Conservation (phyloP, 2,329 filamentous ascomycete genomes). For the Botrytis hyacinthi region DNA sequence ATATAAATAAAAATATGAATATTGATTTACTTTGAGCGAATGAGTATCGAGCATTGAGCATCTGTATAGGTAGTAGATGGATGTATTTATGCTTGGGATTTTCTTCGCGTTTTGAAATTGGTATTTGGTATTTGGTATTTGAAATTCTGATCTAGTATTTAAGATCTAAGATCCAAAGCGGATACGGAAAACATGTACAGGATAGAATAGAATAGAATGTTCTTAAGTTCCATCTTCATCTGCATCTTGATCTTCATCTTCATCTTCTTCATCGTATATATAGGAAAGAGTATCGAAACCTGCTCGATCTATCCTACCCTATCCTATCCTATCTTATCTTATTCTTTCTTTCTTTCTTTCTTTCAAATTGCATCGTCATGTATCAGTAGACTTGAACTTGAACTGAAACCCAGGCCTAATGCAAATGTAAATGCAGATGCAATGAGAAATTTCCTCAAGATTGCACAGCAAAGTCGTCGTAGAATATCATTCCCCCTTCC, state of each 20-base stretch:
- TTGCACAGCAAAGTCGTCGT: neutral
- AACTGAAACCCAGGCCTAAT: neutral
- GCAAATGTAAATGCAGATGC: neutral
- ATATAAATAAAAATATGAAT: too few relatives aligned
- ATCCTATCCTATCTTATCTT: neutral
- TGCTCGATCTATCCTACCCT: neutral
- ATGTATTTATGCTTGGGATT: too few relatives aligned
- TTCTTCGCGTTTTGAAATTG: too few relatives aligned
- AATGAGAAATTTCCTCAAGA: neutral
- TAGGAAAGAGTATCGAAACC: neutral
- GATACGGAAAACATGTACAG: neutral
- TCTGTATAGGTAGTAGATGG: too few relatives aligned
- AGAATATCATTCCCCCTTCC: neutral
- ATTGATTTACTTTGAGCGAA: too few relatives aligned
- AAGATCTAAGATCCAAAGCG: neutral
- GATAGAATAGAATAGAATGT: neutral
- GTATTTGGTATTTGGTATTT: too few relatives aligned
- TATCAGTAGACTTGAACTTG: neutral
- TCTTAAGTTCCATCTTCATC: too few relatives aligned
- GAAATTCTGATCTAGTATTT: neutral
- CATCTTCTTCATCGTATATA: neutral
- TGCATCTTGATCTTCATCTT: too few relatives aligned
- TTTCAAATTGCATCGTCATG: neutral
- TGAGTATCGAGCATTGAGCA: too few relatives aligned
- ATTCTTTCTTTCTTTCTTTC: neutral